phyloP scores from a whole-genome alignment of 208 protist species.

The Jaenimonas drosophilae region DNA sequence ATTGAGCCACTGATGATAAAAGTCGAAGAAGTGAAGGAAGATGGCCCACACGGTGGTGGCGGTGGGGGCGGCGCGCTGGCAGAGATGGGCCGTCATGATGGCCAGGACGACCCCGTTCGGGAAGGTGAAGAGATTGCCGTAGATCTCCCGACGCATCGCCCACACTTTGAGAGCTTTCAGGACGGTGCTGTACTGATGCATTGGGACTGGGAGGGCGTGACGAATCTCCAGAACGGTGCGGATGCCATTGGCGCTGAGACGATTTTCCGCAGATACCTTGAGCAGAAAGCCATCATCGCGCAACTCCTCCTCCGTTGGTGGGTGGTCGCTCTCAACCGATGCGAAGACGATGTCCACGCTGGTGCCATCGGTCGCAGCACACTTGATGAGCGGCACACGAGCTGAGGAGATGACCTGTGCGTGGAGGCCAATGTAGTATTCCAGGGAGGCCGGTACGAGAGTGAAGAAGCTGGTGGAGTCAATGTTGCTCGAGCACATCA shows the following conservation, averaged over 20 bases:
- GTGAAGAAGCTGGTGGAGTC: too few species aligned
- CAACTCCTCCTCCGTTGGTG: conserved; percentile 46
- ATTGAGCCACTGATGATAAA: conserved; percentile 74
- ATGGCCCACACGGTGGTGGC: conserved; percentile 67
- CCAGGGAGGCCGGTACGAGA: too few species aligned
- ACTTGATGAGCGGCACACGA: conserved; percentile 79
- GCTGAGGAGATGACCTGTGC: conserved; percentile 24
- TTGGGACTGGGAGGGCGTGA: conserved; percentile 25
- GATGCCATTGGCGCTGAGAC: conserved; percentile 63
- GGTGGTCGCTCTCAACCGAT: conserved; percentile 23
- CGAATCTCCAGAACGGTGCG: conserved; percentile 66
- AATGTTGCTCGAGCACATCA: too few species aligned
- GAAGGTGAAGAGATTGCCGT: conserved; percentile 93
- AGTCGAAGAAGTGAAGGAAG: conserved; percentile 68
- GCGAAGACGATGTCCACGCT: conserved; percentile 78
- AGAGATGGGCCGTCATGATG: conserved; percentile 91
- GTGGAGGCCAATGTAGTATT: too few species aligned
- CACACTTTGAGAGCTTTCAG: conserved; percentile 74
- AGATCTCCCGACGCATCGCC: conserved; percentile 83
- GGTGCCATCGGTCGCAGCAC: conserved; percentile 23
- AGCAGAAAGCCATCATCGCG: conserved; percentile 44
- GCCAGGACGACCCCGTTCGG: conserved; percentile 94
- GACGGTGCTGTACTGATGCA: conserved; percentile 33
- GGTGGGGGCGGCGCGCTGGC: conserved; percentile 87
- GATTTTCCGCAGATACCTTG: conserved; percentile 31